Evolutionary conservation across 2,329 filamentous ascomycete genomes (phyloP), one percentile per base, ranked within the genome.

Genomic region (Alternaria metachromatica): DNA sequence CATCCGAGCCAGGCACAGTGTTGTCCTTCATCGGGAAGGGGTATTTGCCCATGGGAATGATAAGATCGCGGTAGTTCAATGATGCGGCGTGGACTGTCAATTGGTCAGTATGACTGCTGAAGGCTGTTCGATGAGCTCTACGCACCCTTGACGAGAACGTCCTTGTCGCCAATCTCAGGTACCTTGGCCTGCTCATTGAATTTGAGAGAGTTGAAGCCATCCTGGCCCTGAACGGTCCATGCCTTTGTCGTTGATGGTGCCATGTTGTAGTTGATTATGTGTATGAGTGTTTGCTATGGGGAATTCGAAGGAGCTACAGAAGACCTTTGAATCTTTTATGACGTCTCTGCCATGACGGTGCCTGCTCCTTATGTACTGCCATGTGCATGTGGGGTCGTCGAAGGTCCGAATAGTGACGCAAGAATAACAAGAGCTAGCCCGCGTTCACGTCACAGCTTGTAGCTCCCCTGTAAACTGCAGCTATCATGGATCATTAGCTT

Each of bases 121-220:
- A 11, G n/a, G 30, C 20, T 37, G 10, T 12, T 8, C 21, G 23
- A 15, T 5, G 30, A 28, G 10, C 2, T 18, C 25, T 54, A 57
- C 77, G 57, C 74, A 83, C 83, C 83, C 78, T 90, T 91, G 70
- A 94, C 88, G 33, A 94, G 84, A 6, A 93, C 90, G 25, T 94
- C 88, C 65, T 87, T 87, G 58, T 93, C 90, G 50, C 90, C 90
- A 2, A 90, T 74, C 67, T 87, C 80, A 13, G 90, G 88, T 3
- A 92, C 73, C 1, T 84, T 72, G 0, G 80, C 84, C 43, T 81
- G 79, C 51, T 85, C 82, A 55, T 88, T 84, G 63, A 85, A 80
- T 70, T 87, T 86, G 71, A 93, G 83, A 45, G 82, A 83, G 50
- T 91, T 87, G 71, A 92, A 90, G 69, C 83, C 87, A 55, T 83